Percentiles rank a stretch among this genome's conserved stretches.
phyloP scores from a whole-genome alignment of 352 stramenopile genomes.

The Phytopythium chamaehyphon region DNA sequence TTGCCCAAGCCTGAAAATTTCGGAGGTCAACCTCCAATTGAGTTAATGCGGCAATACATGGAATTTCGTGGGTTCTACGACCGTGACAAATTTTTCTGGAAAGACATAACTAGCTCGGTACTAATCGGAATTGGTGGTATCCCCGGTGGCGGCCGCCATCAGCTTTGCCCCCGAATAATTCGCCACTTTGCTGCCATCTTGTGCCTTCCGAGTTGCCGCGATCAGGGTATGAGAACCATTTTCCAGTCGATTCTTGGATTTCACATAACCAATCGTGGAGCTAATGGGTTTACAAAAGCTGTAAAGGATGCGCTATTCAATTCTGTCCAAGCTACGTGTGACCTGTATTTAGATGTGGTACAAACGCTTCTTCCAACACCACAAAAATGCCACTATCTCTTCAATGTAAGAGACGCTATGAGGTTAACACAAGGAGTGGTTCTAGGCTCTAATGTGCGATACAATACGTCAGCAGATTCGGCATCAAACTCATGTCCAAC shows the following conservation, averaged over 20 bases:
- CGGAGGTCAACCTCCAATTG: conserved; percentile 70
- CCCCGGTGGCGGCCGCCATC: conserved; percentile 47
- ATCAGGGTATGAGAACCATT: conserved; percentile 83
- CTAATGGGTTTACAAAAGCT: conserved; percentile 25
- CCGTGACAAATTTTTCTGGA: conserved; percentile 82
- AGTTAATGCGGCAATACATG: conserved; percentile 70
- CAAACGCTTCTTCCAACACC: conserved; percentile 65
- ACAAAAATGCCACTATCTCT: conserved; percentile 80
- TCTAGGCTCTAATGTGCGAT: conserved; percentile 19
- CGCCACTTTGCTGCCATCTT: conserved; percentile 64
- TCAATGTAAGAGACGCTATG: conserved; percentile 77
- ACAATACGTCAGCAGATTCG: neutral
- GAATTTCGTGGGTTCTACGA: conserved; percentile 78
- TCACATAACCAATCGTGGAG: conserved; percentile 23
- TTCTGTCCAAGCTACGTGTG: conserved; percentile 57
- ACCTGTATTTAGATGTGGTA: conserved; percentile 55
- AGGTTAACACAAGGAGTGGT: conserved; percentile 86
- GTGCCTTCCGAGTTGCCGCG: conserved; percentile 67
- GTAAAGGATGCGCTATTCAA: conserved; percentile 48
- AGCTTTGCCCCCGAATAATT: conserved; percentile 59
- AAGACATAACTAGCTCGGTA: conserved; percentile 64
- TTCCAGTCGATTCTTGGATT: conserved; percentile 84
- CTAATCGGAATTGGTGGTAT: conserved; percentile 60
- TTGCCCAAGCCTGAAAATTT: conserved; percentile 79
- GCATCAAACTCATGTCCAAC: neutral